A percentile compares a stretch with the other conserved stretches of the same genome.
phyloP scores from a whole-genome alignment of 805 yeast genomes.

The Hagleromyces aurorensis region DNA sequence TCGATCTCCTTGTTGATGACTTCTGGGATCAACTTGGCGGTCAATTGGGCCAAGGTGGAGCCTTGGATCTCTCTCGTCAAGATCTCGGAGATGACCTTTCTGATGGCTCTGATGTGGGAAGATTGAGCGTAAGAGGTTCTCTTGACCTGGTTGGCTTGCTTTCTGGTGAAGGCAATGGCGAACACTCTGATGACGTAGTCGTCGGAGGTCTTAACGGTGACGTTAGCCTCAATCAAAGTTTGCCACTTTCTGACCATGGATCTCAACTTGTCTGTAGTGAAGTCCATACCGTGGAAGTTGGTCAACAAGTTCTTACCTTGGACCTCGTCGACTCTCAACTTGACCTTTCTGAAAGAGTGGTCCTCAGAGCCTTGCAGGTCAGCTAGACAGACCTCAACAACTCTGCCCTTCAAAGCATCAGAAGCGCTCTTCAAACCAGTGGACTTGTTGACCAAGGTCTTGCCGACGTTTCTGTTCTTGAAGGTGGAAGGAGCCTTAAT shows the following conservation, averaged over 20 bases:
- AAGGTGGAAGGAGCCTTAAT: slow-evolving; percentile 98
- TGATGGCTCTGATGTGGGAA: slow-evolving; percentile 92
- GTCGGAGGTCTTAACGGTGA: slow-evolving; percentile 95
- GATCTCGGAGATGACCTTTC: slow-evolving; percentile 95
- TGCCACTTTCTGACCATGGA: slow-evolving; percentile 99
- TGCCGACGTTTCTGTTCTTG: slow-evolving; percentile 97
- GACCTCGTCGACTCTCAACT: slow-evolving; percentile 97
- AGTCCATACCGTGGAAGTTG: slow-evolving; percentile 99
- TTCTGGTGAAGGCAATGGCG: slow-evolving; percentile 98
- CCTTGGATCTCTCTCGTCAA: slow-evolving; percentile 93
- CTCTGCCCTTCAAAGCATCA: slow-evolving; percentile 97
- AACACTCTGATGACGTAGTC: slow-evolving; percentile 95
- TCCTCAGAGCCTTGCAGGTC: slow-evolving; percentile 98
- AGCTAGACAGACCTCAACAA: slow-evolving; percentile 90
- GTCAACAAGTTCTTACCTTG: slow-evolving; percentile 98
- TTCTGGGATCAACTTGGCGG: slow-evolving; percentile 96
- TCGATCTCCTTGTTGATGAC: slow-evolving; percentile 98
- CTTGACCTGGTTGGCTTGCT: slow-evolving; percentile 94
- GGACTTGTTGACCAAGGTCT: slow-evolving; percentile 96
- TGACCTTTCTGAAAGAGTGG: slow-evolving; percentile 95
- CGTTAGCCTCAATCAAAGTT: slow-evolving; percentile 95
- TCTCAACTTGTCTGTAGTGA: slow-evolving; percentile 96
- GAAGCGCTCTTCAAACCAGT: slow-evolving; percentile 97
- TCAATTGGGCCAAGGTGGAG: slow-evolving; percentile 93
- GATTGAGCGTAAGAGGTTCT: slow-evolving; percentile 97